Conservation (phyloP, 306 rosid species). For the Cyamopsis tetragonoloba region DNA sequence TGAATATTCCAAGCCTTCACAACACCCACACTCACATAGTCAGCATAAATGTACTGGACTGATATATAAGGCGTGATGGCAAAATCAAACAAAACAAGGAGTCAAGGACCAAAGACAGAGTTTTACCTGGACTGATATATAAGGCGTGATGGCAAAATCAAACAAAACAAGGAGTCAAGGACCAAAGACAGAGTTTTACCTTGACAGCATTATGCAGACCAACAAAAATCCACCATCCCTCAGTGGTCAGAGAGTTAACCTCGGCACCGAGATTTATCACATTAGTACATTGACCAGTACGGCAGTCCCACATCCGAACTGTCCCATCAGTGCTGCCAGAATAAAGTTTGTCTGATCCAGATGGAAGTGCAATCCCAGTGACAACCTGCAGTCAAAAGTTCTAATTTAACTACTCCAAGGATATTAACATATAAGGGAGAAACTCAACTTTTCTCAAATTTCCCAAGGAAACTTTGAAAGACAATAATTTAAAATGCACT, state of each 20-base stretch:
- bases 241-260: constrained; percentile 36
- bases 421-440: not conserved
- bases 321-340: constrained; percentile 45
- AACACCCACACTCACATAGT: not conserved
- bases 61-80: not conserved
- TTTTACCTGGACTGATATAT: constrained; percentile 17
- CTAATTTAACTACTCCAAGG: not conserved
- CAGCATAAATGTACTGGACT: not conserved
- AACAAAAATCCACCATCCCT: constrained; percentile 48
- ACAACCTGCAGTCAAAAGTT: constrained; percentile 26
- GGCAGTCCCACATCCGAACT: constrained; percentile 46
- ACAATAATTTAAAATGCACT: not conserved
- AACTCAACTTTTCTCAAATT: not conserved
- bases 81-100: not conserved
- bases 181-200: constrained; percentile 17
- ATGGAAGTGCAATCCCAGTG: constrained; percentile 42
- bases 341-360: constrained; percentile 37
- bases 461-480: not conserved
- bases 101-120: not conserved
- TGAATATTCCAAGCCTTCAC: constrained; percentile 49
- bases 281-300: constrained; percentile 32
- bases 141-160: not conserved
- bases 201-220: constrained; percentile 41
- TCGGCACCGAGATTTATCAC: constrained; percentile 27
- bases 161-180: not conserved